phyloP scores from a whole-genome alignment of 805 yeast genomes.

The Metschnikowia matae region DNA sequence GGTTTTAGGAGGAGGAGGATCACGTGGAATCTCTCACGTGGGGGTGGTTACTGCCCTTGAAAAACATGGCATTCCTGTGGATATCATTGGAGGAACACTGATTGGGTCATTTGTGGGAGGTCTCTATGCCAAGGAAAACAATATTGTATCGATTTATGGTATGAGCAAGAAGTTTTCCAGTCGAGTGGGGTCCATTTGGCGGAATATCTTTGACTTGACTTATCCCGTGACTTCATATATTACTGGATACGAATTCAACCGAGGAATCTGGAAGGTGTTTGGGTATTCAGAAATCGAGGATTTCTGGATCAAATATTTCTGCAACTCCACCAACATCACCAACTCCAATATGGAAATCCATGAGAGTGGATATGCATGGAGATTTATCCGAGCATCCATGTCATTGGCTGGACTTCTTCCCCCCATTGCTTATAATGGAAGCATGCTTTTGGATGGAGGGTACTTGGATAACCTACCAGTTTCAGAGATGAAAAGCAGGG shows the following conservation, averaged over 20 bases:
- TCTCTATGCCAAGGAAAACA: conserved; percentile 86
- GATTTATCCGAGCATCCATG: conserved; percentile 95
- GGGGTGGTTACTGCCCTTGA: conserved; percentile 91
- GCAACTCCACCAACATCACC: conserved; percentile 93
- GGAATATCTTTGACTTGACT: conserved; percentile 78
- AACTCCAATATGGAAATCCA: conserved; percentile 95
- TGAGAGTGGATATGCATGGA: conserved; percentile 89
- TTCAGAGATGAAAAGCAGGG: conserved; percentile 82
- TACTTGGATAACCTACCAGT: conserved; percentile 93
- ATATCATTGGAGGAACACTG: conserved; percentile 92
- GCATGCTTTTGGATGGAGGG: conserved; percentile 94
- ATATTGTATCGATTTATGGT: conserved; percentile 86
- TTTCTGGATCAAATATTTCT: conserved; percentile 85
- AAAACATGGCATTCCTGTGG: conserved; percentile 90
- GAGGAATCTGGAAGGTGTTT: conserved; percentile 96
- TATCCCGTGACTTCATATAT: conserved; percentile 93
- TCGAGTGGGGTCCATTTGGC: conserved; percentile 81
- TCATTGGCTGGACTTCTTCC: conserved; percentile 92
- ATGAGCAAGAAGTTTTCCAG: conserved; percentile 82
- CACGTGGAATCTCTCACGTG: conserved; percentile 87
- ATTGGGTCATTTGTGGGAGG: conserved; percentile 97
- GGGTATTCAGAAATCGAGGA: conserved; percentile 93
- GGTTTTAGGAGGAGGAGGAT: conserved; percentile 97
- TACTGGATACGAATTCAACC: conserved; percentile 94
- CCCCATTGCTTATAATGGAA: conserved; percentile 81